Percentiles rank a stretch among this genome's conserved stretches.
Conservation (phyloP, 1,139 yeast genomes). For the Hansenula sp. region DNA sequence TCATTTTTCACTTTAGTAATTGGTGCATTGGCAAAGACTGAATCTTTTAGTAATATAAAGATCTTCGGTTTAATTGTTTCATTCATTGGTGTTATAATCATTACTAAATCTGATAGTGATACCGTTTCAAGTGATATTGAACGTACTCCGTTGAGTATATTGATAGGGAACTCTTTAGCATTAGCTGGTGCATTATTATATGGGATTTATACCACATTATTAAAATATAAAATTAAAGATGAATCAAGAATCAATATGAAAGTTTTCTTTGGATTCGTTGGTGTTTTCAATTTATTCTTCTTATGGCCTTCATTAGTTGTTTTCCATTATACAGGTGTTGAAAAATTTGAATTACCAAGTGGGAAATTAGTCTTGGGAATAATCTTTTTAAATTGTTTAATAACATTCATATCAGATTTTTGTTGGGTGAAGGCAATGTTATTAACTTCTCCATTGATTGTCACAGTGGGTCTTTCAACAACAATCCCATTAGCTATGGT, state of each 20-base stretch:
- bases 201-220: conserved; percentile 85
- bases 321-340: conserved; percentile 61
- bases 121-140: conserved; percentile 25
- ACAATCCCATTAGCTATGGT: conserved; percentile 94
- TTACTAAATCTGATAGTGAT: conserved; percentile 57
- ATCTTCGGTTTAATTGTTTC: conserved; percentile 67
- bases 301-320: conserved; percentile 80
- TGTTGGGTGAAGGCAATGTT: conserved; percentile 96
- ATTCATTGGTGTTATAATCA: conserved; percentile 73
- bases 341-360: conserved; percentile 68
- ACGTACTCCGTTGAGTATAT: conserved; percentile 35
- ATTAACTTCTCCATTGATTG: conserved; percentile 89
- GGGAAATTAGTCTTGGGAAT: conserved; percentile 47
- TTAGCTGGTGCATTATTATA: conserved; percentile 80
- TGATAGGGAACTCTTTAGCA: conserved; percentile 79
- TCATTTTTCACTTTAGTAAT: conserved; percentile 86
- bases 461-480: conserved; percentile 88
- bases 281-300: conserved; percentile 69
- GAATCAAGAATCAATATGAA: conserved; percentile 80
- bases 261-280: conserved; percentile 91
- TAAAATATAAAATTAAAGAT: conserved; percentile 67
- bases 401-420: conserved; percentile 83
- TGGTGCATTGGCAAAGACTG: conserved; percentile 74
- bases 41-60: conserved; percentile 61
- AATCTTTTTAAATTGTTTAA: conserved; percentile 60